Percentiles rank a stretch among this genome's conserved stretches.
Evolutionary conservation across 495 filamentous ascomycete species (phyloP).

Genomic region (Lasiosphaeria hispida): DNA sequence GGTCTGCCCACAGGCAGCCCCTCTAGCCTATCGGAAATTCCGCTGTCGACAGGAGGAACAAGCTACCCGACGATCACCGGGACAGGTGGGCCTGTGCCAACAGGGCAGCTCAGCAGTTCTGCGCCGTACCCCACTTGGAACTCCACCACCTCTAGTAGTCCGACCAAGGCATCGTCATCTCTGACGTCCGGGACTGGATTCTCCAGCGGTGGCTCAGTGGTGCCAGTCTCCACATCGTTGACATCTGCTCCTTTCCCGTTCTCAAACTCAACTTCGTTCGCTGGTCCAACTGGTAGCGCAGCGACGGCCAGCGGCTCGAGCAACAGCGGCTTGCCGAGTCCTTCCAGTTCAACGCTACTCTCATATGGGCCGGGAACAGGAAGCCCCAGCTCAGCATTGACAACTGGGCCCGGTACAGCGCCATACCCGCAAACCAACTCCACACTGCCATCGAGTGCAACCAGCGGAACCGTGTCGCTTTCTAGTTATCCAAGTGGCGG

Average conservation of each 20-base stretch:
- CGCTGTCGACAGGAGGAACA: not conserved
- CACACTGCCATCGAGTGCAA: slow-evolving; percentile 3
- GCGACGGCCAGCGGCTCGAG: not conserved
- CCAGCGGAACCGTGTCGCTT: not conserved
- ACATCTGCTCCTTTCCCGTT: slow-evolving; percentile 17
- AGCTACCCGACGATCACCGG: not conserved
- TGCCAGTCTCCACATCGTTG: not conserved
- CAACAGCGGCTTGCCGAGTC: not conserved
- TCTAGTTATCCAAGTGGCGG: too few relatives aligned
- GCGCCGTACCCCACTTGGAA: slow-evolving; percentile 21
- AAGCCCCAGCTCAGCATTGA: not conserved
- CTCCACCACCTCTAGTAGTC: slow-evolving; percentile 16
- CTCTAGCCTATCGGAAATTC: not conserved
- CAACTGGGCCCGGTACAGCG: slow-evolving; percentile 10
- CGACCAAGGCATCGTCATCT: slow-evolving; percentile 10
- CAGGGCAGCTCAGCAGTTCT: slow-evolving; percentile 10
- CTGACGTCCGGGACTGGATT: slow-evolving; percentile 3
- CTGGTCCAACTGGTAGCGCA: not conserved
- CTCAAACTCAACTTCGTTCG: slow-evolving; percentile 20
- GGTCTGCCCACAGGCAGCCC: not conserved
- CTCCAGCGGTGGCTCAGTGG: not conserved
- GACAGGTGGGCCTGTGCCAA: not conserved
- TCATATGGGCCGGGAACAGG: not conserved
- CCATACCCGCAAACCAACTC: slow-evolving; percentile 27
- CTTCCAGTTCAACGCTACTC: slow-evolving; percentile 8